These are phyloP conservation scores for Pilasporangium apinafurcum DNA, from an alignment of 352 stramenopile genomes.

Conservation along the genomic window DNA sequence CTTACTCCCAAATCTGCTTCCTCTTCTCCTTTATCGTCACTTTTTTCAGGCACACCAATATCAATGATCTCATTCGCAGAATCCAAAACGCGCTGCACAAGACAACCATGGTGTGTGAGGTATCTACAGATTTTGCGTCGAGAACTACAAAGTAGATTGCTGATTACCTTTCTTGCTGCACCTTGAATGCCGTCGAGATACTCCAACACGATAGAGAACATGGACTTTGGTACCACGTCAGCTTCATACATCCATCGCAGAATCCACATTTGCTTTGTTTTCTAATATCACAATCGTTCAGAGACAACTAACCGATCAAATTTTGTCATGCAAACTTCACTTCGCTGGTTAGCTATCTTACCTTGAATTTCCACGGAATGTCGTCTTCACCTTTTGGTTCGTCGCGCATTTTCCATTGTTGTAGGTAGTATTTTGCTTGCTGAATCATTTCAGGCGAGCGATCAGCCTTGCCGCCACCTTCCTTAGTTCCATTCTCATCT, in stretches of 20 bases:
- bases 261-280: conserved; percentile 82
- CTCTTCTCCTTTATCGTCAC: conserved; percentile 33
- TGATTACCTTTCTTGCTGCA: conserved; percentile 41
- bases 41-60: conserved; percentile 42
- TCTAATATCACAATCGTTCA: conserved; percentile 24
- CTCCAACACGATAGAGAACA: conserved; percentile 68
- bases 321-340: not conserved
- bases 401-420: conserved; percentile 64
- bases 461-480: conserved; percentile 59
- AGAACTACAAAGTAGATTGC: too few species aligned
- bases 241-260: conserved; percentile 79
- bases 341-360: conserved; percentile 3
- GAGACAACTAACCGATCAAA: not conserved
- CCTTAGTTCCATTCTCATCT: conserved; percentile 17
- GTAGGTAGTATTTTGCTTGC: conserved; percentile 75
- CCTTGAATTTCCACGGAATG: conserved; percentile 80
- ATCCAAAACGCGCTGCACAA: conserved; percentile 51
- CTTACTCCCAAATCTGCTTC: conserved; percentile 50
- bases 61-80: conserved; percentile 72
- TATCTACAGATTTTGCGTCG: too few species aligned
- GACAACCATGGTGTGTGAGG: too few species aligned
- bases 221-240: conserved; percentile 73
- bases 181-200: conserved; percentile 72
- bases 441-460: conserved; percentile 76
- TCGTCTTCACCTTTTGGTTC: conserved; percentile 44